Evolutionary conservation across 306 rosid genomes (phyloP).

Genomic region (Echinosophora koreensis): DNA sequence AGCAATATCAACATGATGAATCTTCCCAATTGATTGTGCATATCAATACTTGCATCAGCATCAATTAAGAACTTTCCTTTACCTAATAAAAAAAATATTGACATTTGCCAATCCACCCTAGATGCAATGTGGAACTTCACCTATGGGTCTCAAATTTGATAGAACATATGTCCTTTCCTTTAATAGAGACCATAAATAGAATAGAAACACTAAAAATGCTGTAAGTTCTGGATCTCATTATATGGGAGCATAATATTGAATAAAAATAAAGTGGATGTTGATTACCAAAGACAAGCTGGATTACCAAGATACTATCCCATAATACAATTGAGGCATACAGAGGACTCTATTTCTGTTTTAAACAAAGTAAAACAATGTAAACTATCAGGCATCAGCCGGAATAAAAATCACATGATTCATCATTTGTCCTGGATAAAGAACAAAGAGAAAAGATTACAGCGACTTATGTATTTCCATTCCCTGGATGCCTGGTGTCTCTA

Average conservation of each 20-base stretch:
- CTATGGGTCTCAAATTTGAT: not conserved
- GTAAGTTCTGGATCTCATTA: not conserved
- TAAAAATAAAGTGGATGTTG: not conserved
- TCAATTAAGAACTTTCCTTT: not conserved
- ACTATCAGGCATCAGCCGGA: slow-evolving; percentile 21
- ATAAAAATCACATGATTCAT: not conserved
- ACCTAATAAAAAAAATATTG: not conserved
- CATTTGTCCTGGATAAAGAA: slow-evolving; percentile 13
- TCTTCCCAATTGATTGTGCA: not conserved
- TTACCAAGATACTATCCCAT: not conserved
- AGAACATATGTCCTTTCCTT: not conserved
- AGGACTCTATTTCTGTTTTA: slow-evolving; percentile 8
- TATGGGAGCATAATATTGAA: slow-evolving; percentile 18
- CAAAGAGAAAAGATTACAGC: not conserved
- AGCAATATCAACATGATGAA: not conserved
- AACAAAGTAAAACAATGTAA: not conserved
- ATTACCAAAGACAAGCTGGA: slow-evolving; percentile 6
- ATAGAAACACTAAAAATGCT: not conserved
- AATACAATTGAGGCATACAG: not conserved
- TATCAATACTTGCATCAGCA: not conserved
- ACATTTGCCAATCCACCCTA: not conserved
- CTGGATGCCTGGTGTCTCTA: slow-evolving; percentile 8
- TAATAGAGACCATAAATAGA: not conserved
- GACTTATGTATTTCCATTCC: slow-evolving; percentile 19
- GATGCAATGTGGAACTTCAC: not conserved